Evolutionary conservation across 192 early-diverging fungal genomes (phyloP).

Genomic region (Chytriomyces sp.): DNA sequence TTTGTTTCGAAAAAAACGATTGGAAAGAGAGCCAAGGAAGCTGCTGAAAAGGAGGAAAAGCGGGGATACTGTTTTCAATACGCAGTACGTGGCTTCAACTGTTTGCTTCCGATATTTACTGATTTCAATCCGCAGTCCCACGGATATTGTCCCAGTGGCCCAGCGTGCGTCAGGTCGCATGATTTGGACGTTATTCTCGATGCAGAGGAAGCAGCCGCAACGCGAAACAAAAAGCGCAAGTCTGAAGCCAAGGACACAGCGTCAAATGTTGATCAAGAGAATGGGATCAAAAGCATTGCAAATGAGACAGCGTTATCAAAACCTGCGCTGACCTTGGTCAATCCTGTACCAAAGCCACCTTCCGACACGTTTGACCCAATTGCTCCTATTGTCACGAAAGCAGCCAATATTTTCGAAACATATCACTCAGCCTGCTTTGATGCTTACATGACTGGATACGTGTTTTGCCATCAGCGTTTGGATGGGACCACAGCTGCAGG

Average conservation of each 20-base stretch:
- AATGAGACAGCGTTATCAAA: neutral
- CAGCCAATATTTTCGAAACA: conserved; percentile 49
- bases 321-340: conserved; percentile 20
- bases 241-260: conserved; percentile 7
- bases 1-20: conserved; percentile 8
- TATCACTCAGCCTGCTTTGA: conserved; percentile 94
- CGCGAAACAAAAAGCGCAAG: conserved; percentile 39
- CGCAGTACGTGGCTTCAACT: conserved; percentile 66
- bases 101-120: neutral
- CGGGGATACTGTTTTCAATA: conserved; percentile 79
- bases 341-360: conserved; percentile 12
- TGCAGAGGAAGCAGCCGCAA: conserved; percentile 55
- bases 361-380: conserved; percentile 4
- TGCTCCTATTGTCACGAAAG: conserved; percentile 5
- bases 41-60: conserved; percentile 9
- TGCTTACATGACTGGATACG: conserved; percentile 95
- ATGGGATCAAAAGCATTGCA: neutral
- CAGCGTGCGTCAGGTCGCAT: conserved; percentile 75
- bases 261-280: conserved; percentile 23
- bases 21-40: neutral
- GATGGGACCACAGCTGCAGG: neutral
- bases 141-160: conserved; percentile 77
- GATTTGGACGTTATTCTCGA: conserved; percentile 90
- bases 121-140: conserved; percentile 58
- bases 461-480: conserved; percentile 69